phyloP scores from a whole-genome alignment of 108 stramenopile genomes.

The Discostella pseudostelligera region DNA sequence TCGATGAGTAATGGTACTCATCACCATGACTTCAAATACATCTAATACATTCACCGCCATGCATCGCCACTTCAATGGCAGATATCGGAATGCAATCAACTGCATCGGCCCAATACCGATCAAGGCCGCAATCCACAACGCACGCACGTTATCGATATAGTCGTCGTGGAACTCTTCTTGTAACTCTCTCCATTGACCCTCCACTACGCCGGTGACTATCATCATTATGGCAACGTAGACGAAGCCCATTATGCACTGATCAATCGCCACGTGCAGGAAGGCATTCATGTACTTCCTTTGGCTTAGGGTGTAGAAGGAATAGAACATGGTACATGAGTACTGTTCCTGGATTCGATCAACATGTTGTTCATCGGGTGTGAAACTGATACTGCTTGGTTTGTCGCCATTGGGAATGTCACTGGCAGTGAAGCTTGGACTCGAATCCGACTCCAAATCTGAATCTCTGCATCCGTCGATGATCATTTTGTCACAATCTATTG shows the following conservation, averaged over 20 bases:
- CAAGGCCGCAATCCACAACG: conserved; percentile 24
- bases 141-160: conserved; percentile 17
- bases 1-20: conserved; percentile 33
- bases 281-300: conserved; percentile 22
- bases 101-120: conserved; percentile 24
- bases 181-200: conserved; percentile 22
- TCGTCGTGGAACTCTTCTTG: conserved; percentile 24
- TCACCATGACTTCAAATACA: conserved; percentile 24
- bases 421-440: no score
- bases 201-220: conserved; percentile 26
- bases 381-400: no score
- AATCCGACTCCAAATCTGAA: no score
- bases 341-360: no score
- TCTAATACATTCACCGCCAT: conserved; percentile 26
- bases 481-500: neutral
- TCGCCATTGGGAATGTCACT: no score
- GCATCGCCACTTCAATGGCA: conserved; percentile 18
- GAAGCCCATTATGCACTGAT: conserved; percentile 35
- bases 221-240: conserved; percentile 27
- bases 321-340: conserved; percentile 9
- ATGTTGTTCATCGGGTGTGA: no score
- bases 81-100: conserved; percentile 25
- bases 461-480: no score
- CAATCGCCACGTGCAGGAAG: conserved; percentile 32
- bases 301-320: conserved; percentile 5